These are phyloP conservation scores for Gossypium longicalyx DNA, from an alignment of 345 rosid species.

Conservation along the genomic window DNA sequence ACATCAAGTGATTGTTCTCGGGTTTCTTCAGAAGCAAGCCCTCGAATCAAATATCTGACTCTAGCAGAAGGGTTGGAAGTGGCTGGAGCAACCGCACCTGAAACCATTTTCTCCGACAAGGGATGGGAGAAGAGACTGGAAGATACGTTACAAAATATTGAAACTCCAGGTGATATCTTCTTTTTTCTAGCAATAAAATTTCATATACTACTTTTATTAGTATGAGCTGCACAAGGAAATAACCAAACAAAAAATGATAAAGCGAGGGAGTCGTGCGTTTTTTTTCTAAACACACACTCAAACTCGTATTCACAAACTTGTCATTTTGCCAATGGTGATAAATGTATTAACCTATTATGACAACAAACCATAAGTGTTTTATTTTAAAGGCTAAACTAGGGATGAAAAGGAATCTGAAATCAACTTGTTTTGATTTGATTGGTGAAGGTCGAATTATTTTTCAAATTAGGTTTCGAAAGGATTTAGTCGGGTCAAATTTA, in stretches of 20 bases:
- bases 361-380: too few relatives aligned
- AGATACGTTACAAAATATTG: background rate
- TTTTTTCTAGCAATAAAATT: background rate
- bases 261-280: background rate
- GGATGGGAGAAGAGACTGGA: background rate
- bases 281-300: background rate
- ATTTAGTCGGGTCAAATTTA: too few relatives aligned
- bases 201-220: background rate
- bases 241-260: background rate
- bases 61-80: background rate
- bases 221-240: background rate
- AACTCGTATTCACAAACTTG: background rate
- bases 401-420: too few relatives aligned
- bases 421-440: too few relatives aligned
- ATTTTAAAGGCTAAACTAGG: too few relatives aligned
- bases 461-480: too few relatives aligned
- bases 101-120: background rate
- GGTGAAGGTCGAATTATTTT: too few relatives aligned
- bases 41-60: constrained; percentile 24
- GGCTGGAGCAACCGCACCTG: background rate
- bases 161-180: background rate
- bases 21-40: constrained; percentile 15
- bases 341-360: background rate
- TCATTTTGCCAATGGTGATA: background rate
- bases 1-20: constrained; percentile 26